phyloP scores from a whole-genome alignment of 2,329 filamentous ascomycete species.

The Claviceps paspali region DNA sequence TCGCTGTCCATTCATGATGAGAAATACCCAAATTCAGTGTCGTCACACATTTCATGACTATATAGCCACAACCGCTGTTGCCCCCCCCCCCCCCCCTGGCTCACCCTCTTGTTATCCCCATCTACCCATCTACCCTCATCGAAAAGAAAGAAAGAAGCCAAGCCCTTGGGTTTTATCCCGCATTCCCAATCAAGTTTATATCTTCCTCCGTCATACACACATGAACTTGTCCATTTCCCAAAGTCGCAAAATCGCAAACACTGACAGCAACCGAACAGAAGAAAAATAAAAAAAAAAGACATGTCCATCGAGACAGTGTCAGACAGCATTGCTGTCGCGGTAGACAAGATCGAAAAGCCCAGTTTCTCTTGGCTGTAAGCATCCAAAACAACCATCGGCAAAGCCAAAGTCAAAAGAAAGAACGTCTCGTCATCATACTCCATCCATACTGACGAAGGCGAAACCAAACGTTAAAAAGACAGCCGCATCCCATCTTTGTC shows the following conservation, averaged over 20 bases:
- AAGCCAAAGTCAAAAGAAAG: neutral
- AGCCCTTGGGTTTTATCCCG: too few relatives aligned
- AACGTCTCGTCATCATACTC: neutral
- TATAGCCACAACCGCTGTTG: neutral
- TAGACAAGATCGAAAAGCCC: slow-evolving; percentile 2
- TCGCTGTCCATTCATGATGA: neutral
- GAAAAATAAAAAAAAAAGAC: neutral
- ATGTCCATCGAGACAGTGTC: slow-evolving; percentile 5
- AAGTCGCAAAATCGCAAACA: neutral
- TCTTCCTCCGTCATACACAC: too few relatives aligned
- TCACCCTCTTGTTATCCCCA: neutral
- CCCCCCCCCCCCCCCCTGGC: too few relatives aligned
- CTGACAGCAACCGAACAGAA: neutral
- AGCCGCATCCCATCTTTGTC: slow-evolving; percentile 40
- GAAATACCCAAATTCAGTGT: neutral
- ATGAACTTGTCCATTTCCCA: too few relatives aligned
- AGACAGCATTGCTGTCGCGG: slow-evolving; percentile 4
- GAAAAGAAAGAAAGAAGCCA: too few relatives aligned
- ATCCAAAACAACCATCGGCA: neutral
- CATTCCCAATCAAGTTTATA: too few relatives aligned
- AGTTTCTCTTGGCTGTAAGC: slow-evolving; percentile 25
- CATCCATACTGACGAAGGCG: neutral
- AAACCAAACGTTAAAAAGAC: slow-evolving; percentile 10
- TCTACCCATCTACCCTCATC: too few relatives aligned
- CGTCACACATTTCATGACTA: neutral